Conservation (phyloP, 768 basidiomycete species). For the Gloeophyllum trabeum region DNA sequence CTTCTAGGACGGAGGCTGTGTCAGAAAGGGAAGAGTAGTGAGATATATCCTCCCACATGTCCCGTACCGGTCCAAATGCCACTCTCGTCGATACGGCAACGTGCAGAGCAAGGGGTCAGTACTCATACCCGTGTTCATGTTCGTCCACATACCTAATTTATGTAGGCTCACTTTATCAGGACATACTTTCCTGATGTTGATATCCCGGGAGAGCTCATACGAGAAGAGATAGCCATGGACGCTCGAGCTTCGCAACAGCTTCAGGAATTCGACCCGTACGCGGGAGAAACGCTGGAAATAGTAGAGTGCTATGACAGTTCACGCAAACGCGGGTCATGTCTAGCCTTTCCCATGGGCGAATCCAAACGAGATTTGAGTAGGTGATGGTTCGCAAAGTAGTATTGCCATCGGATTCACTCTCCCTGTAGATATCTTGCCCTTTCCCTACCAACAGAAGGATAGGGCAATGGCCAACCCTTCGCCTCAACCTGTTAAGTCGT, state of each 20-base stretch:
- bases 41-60: conserved; percentile 51
- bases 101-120: conserved; percentile 58
- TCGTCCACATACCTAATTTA: conserved; percentile 1
- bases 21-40: conserved; percentile 19
- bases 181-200: conserved; percentile 65
- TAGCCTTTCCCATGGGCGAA: conserved; percentile 59
- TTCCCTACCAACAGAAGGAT: conserved; percentile 17
- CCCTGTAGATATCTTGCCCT: conserved; percentile 37
- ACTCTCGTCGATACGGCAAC: conserved; percentile 27
- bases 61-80: conserved; percentile 20
- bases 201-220: conserved; percentile 56
- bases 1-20: conserved; percentile 19
- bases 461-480: conserved; percentile 24
- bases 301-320: conserved; percentile 18
- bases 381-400: conserved; percentile 10
- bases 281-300: conserved; percentile 41
- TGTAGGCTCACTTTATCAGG: conserved; percentile 61
- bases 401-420: not conserved
- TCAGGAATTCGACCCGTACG: conserved; percentile 30
- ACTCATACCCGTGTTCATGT: conserved; percentile 1
- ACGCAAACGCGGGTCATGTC: conserved; percentile 17
- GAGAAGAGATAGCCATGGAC: conserved; percentile 41
- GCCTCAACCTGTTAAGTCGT: conserved; percentile 30
- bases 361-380: conserved; percentile 48
- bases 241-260: conserved; percentile 27